Conservation (phyloP, 257 asterid genomes). For the Paraleonurus japonicus region DNA sequence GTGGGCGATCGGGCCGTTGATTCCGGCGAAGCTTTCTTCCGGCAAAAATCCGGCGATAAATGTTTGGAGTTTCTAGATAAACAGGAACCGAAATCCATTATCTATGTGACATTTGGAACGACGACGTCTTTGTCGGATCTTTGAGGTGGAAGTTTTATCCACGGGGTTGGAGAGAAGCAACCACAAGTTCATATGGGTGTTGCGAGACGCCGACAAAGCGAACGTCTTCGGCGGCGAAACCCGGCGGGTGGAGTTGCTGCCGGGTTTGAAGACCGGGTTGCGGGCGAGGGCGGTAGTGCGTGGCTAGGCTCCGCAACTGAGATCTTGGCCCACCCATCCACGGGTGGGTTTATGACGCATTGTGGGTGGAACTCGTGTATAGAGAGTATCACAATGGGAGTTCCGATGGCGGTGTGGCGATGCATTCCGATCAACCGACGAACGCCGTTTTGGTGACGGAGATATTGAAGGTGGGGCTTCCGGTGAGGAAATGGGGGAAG, state of each 20-base stretch:
- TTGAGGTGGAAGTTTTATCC: conserved; percentile 39
- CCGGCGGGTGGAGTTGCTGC: conserved; percentile 31
- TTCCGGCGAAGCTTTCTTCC: conserved; percentile 19
- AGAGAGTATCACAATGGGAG: conserved; percentile 49
- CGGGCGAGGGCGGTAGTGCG: conserved; percentile 43
- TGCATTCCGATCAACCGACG: conserved; percentile 62
- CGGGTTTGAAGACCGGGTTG: conserved; percentile 44
- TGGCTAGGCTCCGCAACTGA: conserved; percentile 61
- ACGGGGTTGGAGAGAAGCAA: conserved; percentile 45
- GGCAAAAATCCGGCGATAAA: not conserved
- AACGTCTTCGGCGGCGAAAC: conserved; percentile 42
- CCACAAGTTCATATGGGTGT: conserved; percentile 52
- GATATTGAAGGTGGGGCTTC: conserved; percentile 40
- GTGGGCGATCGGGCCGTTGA: conserved; percentile 51
- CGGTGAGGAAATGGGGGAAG: conserved; percentile 36
- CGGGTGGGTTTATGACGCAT: conserved; percentile 49
- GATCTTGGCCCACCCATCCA: conserved; percentile 41
- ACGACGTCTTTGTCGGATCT: conserved; percentile 35
- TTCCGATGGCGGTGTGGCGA: conserved; percentile 56
- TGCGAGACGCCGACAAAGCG: conserved; percentile 56
- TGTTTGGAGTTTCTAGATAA: conserved; percentile 43
- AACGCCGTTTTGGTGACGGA: conserved; percentile 43
- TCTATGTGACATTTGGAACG: conserved; percentile 49
- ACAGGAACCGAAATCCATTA: conserved; percentile 37
- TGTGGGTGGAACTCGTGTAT: conserved; percentile 53